phyloP scores from a whole-genome alignment of 768 basidiomycete species.

The Mycena capillaripes region DNA sequence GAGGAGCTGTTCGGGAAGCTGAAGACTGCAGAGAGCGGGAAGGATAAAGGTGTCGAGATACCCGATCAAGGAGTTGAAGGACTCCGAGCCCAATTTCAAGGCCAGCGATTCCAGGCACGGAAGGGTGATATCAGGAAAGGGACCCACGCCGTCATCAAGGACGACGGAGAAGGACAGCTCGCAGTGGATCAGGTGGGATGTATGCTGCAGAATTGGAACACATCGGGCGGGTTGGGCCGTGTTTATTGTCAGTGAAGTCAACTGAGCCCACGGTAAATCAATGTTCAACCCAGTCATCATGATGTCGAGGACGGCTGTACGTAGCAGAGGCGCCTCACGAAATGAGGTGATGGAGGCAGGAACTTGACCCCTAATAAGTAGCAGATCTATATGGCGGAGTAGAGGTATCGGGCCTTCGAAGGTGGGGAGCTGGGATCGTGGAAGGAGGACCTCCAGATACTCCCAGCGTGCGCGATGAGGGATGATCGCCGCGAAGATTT shows the following conservation, averaged over 20 bases:
- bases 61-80: no score
- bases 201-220: not conserved
- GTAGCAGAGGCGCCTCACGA: not conserved
- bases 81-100: no score
- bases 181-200: not conserved
- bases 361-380: no score
- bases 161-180: not conserved
- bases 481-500: not conserved
- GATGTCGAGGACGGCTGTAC: not conserved
- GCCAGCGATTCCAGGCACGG: not conserved
- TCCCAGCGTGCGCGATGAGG: not conserved
- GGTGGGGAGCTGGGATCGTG: not conserved
- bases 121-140: not conserved
- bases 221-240: not conserved
- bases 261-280: not conserved
- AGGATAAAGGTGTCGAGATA: not conserved
- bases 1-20: not conserved
- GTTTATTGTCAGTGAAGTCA: not conserved
- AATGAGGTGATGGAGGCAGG: not conserved
- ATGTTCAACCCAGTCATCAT: not conserved
- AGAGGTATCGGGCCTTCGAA: not conserved
- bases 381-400: not conserved
- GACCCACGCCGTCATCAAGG: not conserved
- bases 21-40: not conserved
- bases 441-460: not conserved